Evolutionary conservation across 129 eudicot species (phyloP), one percentile per base, ranked within the genome.

Genomic region (Lactuca saligna): DNA sequence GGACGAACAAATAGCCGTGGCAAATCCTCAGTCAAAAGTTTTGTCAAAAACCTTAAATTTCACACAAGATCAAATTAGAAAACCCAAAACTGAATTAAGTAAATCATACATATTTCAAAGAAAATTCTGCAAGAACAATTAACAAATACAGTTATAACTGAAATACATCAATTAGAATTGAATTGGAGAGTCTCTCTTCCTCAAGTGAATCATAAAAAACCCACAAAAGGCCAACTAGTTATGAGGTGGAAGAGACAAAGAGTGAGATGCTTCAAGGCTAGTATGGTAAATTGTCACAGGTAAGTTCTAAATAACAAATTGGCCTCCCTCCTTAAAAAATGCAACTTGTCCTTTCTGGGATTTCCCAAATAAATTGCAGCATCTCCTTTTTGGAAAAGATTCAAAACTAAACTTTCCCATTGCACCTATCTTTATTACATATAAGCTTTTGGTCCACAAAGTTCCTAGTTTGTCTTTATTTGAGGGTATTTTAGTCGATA

Each of bases 1-100:
- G 99, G 99, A 9, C 99, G 99, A 65, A 94, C 99, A 83, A 94
- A 94, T 65, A 94, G 70, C 69, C 83, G 85, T 55, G 99, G 99
- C 69, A 94, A 73, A 83, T 94, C 99, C 87, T 89, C 93, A 10
- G 99, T 94, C 50, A 94, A 86, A 73, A 94, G 97, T 74, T 89
- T 94, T 53, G 84, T 89, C 87, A 94, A 80, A 80, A 94, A 94
- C 97, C 99, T 94, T 78, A 11, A 63, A 59, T 9, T 53, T 55
- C 69, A 75, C 29, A 48, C 38, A 76, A 37, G 12, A 15, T 15
- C 7, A 8, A 57, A 48, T 66, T 34, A 66, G 14, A 71, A 20
- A 69, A 6, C 9, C 13, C 38, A 68, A 25, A 17, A 20, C 62
- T 13, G 8, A 57, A 6, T 25, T 29, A 56, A 56, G 8, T 56